A percentile compares a stretch with the other conserved stretches of the same genome.
These are phyloP conservation scores for Cajanus cajan DNA, from an alignment of 306 rosid genomes.

Conservation along the genomic window DNA sequence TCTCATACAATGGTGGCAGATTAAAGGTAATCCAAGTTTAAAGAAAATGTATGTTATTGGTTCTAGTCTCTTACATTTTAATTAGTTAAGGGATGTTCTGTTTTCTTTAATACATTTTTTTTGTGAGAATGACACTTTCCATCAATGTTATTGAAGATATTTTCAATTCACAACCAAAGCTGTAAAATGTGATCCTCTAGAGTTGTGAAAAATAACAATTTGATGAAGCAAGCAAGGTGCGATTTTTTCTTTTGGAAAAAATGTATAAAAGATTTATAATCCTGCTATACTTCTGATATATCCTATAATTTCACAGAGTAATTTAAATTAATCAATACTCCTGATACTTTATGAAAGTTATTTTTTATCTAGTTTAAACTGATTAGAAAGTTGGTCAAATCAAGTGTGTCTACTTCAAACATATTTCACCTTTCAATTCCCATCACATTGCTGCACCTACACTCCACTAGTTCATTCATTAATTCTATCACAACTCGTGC, in stretches of 20 bases:
- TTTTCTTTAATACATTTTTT: neutral
- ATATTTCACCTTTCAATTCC: no score
- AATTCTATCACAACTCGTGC: no score
- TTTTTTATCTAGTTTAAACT: neutral
- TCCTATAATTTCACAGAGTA: no score
- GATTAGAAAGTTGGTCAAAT: neutral
- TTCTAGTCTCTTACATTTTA: neutral
- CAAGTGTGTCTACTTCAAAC: neutral
- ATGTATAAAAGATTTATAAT: no score
- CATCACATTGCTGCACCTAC: no score
- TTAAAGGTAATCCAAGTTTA: neutral
- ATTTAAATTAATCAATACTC: no score
- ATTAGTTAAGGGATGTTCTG: neutral
- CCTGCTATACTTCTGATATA: no score
- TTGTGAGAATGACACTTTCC: neutral
- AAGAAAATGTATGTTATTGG: conserved; percentile 11
- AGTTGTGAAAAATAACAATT: neutral
- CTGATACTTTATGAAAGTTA: neutral
- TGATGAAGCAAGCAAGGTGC: neutral
- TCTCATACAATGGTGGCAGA: neutral
- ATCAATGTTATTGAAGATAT: neutral
- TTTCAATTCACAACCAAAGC: neutral
- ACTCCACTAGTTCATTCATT: neutral
- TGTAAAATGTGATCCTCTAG: neutral
- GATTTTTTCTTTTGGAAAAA: neutral